phyloP scores from a whole-genome alignment of 768 basidiomycete genomes.

The Lactarius akahatsu region DNA sequence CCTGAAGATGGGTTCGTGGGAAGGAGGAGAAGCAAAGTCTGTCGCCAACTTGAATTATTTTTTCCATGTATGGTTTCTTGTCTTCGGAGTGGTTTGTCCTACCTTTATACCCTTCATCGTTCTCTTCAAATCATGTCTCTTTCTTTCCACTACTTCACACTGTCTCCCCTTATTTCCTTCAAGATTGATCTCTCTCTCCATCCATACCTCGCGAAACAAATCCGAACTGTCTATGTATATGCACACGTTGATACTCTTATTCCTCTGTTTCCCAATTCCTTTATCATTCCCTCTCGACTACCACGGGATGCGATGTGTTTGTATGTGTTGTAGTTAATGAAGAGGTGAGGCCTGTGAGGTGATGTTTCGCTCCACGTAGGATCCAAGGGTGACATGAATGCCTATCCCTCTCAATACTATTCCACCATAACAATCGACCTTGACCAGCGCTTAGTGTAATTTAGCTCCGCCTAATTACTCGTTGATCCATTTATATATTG shows the following conservation, averaged over 20 bases:
- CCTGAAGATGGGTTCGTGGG: conserved; percentile 74
- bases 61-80: conserved; percentile 18
- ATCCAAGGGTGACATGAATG: background rate
- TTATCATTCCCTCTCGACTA: conserved; percentile 12
- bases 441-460: background rate
- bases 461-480: background rate
- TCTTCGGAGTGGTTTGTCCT: conserved; percentile 13
- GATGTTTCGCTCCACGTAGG: background rate
- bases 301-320: conserved; percentile 7
- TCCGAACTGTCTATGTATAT: conserved; percentile 12
- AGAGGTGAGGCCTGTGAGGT: background rate
- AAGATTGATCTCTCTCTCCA: background rate
- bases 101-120: conserved; percentile 28
- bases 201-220: conserved; percentile 9
- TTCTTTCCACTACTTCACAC: background rate
- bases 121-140: conserved; percentile 11
- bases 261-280: background rate
- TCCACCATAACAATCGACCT: background rate
- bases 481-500: background rate
- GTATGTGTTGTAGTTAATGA: background rate
- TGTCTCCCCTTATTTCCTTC: background rate
- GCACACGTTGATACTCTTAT: conserved; percentile 5
- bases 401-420: background rate
- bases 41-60: conserved; percentile 27
- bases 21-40: conserved; percentile 47